Evolutionary conservation across 1,139 yeast species (phyloP).

Genomic region (Candida mesenterica): DNA sequence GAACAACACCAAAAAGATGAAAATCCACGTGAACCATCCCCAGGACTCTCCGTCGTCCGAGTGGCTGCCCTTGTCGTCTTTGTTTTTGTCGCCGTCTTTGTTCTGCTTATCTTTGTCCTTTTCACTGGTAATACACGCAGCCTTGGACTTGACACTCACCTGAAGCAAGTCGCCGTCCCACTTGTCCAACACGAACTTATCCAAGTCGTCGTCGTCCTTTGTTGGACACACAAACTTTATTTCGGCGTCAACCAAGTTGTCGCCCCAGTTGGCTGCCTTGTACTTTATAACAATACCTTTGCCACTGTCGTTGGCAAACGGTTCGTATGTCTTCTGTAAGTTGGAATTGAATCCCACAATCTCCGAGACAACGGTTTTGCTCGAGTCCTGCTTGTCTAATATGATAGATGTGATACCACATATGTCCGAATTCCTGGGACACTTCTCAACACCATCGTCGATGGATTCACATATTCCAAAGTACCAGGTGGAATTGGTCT

Average conservation of each 20-base stretch:
- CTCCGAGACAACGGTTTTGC: constrained; percentile 48
- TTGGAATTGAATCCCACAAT: constrained; percentile 49
- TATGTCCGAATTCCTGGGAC: constrained; percentile 68
- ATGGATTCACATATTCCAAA: constrained; percentile 65
- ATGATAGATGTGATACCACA: constrained; percentile 62
- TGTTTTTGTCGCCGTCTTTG: constrained; percentile 22
- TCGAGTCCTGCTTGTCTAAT: constrained; percentile 42
- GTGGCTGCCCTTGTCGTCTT: constrained; percentile 14
- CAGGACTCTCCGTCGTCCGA: constrained; percentile 48
- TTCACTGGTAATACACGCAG: constrained; percentile 40
- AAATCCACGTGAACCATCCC: constrained; percentile 80
- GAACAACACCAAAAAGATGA: constrained; percentile 63
- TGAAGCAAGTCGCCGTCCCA: constrained; percentile 34
- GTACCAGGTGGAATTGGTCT: constrained; percentile 62
- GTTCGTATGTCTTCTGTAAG: constrained; percentile 30
- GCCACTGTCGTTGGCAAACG: constrained; percentile 20
- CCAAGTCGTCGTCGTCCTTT: constrained; percentile 28
- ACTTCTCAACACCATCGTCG: constrained; percentile 38
- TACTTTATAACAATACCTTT: constrained; percentile 48
- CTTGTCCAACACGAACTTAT: constrained; percentile 24
- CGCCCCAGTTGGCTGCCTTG: constrained; percentile 73
- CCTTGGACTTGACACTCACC: constrained; percentile 29
- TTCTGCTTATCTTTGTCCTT: constrained; percentile 22
- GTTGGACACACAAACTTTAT: constrained; percentile 52
- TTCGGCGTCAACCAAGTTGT: constrained; percentile 47